Evolutionary conservation across 805 yeast genomes (phyloP).

Genomic region (Teunomyces cretensis): DNA sequence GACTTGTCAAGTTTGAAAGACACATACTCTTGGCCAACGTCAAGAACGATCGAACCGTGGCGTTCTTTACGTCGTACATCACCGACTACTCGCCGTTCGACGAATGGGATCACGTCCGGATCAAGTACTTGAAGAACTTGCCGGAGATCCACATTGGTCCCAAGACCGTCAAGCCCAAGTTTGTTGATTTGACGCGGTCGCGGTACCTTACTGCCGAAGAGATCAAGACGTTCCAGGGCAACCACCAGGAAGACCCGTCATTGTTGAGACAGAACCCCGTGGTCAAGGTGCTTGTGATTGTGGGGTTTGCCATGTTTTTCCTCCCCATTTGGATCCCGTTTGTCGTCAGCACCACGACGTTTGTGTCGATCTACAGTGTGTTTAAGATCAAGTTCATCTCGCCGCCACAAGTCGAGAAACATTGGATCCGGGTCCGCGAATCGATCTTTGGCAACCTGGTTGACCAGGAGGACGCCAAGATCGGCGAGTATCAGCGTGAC

Average conservation of each 20-base stretch:
- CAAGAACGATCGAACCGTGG: constrained; percentile 81
- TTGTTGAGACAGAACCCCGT: constrained; percentile 29
- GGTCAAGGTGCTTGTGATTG: constrained; percentile 22
- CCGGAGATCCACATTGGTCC: constrained; percentile 43
- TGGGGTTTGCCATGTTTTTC: constrained; percentile 24
- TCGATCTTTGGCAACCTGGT: constrained; percentile 33
- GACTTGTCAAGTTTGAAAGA: constrained; percentile 55
- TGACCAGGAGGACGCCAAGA: constrained; percentile 30
- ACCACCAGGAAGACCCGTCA: constrained; percentile 40
- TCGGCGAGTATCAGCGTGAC: constrained; percentile 29
- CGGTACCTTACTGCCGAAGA: constrained; percentile 11
- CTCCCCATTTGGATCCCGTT: constrained; percentile 55
- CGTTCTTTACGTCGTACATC: constrained; percentile 81
- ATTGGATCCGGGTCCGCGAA: constrained; percentile 33
- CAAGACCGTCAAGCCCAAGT: constrained; percentile 41
- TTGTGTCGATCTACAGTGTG: constrained; percentile 40
- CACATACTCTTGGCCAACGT: constrained; percentile 70
- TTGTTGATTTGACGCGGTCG: constrained; percentile 50
- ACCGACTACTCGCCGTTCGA: constrained; percentile 74
- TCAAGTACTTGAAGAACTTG: constrained; percentile 47
- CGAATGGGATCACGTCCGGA: constrained; percentile 46
- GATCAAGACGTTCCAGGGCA: constrained; percentile 16
- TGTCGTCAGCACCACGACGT: constrained; percentile 34
- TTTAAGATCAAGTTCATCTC: constrained; percentile 31
- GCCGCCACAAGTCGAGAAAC: constrained; percentile 23